Evolutionary conservation across 371 early-diverging fungal species (phyloP), one percentile per base, ranked within the genome.

Genomic region (Mucor ambiguus): DNA sequence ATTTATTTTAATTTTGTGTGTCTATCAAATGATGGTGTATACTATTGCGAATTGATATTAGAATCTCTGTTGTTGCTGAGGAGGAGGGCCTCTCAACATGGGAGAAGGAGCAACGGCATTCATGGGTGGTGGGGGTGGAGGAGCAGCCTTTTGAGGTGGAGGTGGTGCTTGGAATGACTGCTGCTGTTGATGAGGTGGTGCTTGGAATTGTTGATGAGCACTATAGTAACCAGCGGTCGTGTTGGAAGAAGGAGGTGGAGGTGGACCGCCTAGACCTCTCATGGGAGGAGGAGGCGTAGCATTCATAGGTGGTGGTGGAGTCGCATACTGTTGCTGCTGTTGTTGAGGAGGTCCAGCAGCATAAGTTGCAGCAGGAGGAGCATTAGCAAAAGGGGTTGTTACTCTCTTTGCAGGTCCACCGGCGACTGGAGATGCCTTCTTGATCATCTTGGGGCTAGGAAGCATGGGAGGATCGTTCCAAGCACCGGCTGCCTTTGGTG

Each of bases 391-490:
- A 11, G 79, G 79, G 6, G 79, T 76, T 8, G 70, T 72, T 1
- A 79, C 76, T 38, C 74, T 69, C 52, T 74, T 71, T 26, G 74
- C 52, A 16, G 71, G 66, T 10, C 43, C 57, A 26, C 71, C 63
- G 7, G 63, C 65, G 12, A 58, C 35, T 16, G 22, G 33, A 30
- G 26, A 11, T 74, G 73, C 30, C 69, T 70, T 57, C 63, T 52
- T 58, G 46, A 35, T 70, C 56, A 35, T 70, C 43, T 35, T 58
- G 38, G 11, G 74, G 68, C 52, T 32, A 72, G 46, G 11, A 66
- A 64, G 26, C 67, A 79, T 70, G 18, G 79, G 86, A 22, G 86
- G 85, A 69, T 88, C 87, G 66, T 88, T 86, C 87, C 87, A 86
- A 28, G 76, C 76, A 58, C 76, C 79, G 14, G 69, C 60, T 22